Evolutionary conservation across 2,329 filamentous ascomycete genomes (phyloP), one percentile per base, ranked within the genome.

Genomic region (Trichoderma citrinoviride): DNA sequence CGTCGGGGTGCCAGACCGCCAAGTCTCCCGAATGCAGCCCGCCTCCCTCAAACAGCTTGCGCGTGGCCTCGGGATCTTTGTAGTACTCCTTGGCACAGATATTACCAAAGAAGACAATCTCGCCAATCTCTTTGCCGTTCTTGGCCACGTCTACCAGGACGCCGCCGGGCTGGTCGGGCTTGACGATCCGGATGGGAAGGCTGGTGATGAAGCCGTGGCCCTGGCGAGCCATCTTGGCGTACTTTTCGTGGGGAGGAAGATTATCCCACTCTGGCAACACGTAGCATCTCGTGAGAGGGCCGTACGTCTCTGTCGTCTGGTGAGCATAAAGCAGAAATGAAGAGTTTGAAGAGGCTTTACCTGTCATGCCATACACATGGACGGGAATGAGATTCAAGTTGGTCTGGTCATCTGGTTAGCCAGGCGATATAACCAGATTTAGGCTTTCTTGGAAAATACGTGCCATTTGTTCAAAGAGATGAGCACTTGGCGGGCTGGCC

Each of bases 271-370:
- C 82, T 0, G 93, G 92, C 78, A 98, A 85, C 64, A 90, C 83
- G 72, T 99, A 99, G 10, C 93, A 92, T 76, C 96, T 97, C 1
- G 93, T 98, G 66, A 97, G 94, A 10, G 95, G 95, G 0, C 95
- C 95, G 72, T 98, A 98, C 0, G 94, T 98, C 79, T 98, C 85
- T 78, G 27, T 3, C n/a, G 21, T 56, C 33, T 15, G 4, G 17
- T n/a, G 27, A 29, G 27, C 10, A 37, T 14, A 49, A 43, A 27
- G 10, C 19, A 8, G 17, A 15, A 19, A 21, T 15, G 15, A 40
- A 10, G 15, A 21, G 23, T 12, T 21, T 7, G 7, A 29, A 8
- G 43, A 50, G 60, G 61, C 70, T 56, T 56, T 63, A 78, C 77
- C 77, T 1, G 87, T 90, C 78, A 90, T 77, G 44, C 95, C 95